These are phyloP conservation scores for Populus alba DNA, from an alignment of 345 rosid species.

Conservation along the genomic window DNA sequence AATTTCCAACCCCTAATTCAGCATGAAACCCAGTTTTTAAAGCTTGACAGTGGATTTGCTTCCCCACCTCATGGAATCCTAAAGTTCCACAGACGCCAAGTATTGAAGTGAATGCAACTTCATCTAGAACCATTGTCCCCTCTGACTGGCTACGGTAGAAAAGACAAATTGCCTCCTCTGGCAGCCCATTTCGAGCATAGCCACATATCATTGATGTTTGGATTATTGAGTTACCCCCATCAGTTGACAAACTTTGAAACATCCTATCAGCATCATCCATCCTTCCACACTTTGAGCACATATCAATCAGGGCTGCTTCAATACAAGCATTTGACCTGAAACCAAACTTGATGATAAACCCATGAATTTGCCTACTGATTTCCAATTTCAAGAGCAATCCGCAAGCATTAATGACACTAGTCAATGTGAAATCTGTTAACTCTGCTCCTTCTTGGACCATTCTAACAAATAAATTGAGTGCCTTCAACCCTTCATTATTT, in stretches of 20 bases:
- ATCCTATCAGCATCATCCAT: slow-evolving; percentile 72
- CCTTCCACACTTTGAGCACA: slow-evolving; percentile 78
- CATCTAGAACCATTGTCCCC: slow-evolving; percentile 54
- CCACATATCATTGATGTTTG: slow-evolving; percentile 77
- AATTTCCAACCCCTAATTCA: slow-evolving; percentile 61
- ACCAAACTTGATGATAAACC: slow-evolving; percentile 64
- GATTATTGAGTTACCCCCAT: slow-evolving; percentile 41
- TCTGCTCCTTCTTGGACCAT: slow-evolving; percentile 58
- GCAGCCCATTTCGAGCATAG: slow-evolving; percentile 66
- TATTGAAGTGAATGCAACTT: slow-evolving; percentile 50
- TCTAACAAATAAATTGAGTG: slow-evolving; percentile 43
- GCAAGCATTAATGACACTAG: slow-evolving; percentile 60
- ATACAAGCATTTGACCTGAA: slow-evolving; percentile 49
- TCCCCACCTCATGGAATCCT: slow-evolving; percentile 64
- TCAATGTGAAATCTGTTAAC: slow-evolving; percentile 61
- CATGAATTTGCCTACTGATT: slow-evolving; percentile 71
- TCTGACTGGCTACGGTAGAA: slow-evolving; percentile 39
- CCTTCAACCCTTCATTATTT: slow-evolving; percentile 51
- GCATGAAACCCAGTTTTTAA: slow-evolving; percentile 49
- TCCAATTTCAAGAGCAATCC: slow-evolving; percentile 43
- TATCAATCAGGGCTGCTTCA: slow-evolving; percentile 70
- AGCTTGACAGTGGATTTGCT: slow-evolving; percentile 62
- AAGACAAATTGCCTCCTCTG: slow-evolving; percentile 58
- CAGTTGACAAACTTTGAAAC: slow-evolving; percentile 47
- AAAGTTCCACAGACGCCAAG: slow-evolving; percentile 71